A percentile compares a stretch with the other conserved stretches of the same genome.
These are phyloP conservation scores for Diaporthe sp. DNA, from an alignment of 2,329 filamentous ascomycete genomes.

Conservation along the genomic window DNA sequence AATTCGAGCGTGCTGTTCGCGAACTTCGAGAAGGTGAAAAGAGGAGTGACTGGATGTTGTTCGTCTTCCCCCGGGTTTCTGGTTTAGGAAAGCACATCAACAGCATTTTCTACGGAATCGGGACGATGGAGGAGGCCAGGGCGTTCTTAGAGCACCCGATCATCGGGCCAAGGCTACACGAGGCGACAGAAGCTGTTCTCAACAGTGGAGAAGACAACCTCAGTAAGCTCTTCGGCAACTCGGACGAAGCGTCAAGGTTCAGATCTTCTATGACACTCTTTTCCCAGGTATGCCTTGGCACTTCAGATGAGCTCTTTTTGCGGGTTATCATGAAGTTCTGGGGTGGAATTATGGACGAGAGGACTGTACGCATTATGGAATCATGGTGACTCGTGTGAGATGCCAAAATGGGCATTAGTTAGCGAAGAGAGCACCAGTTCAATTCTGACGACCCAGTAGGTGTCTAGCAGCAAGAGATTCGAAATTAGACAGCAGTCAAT, in stretches of 20 bases:
- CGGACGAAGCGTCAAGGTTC: conserved; percentile 1
- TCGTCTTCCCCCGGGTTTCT: conserved; percentile 35
- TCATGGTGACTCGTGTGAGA: neutral
- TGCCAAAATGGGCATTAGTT: neutral
- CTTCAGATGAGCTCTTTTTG: conserved; percentile 17
- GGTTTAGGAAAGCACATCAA: conserved; percentile 28
- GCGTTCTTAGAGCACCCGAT: conserved; percentile 25
- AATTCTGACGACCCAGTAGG: too few relatives aligned
- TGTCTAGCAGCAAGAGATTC: neutral
- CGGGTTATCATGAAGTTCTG: neutral
- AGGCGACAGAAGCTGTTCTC: conserved; percentile 16
- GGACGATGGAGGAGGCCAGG: conserved; percentile 22
- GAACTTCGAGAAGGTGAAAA: conserved; percentile 28
- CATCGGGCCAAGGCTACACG: conserved; percentile 17
- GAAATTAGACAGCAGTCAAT: neutral
- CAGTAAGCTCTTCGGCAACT: conserved; percentile 30
- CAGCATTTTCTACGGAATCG: conserved; percentile 31
- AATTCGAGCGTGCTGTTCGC: conserved; percentile 24
- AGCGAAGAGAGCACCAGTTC: neutral
- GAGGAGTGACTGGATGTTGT: neutral
- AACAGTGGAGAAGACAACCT: neutral
- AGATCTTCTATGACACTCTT: conserved; percentile 33
- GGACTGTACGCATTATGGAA: neutral
- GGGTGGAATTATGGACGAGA: conserved; percentile 12
- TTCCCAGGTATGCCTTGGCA: neutral